Evolutionary conservation across 208 protist genomes (phyloP).

Genomic region (Trypanosoma conorhini): DNA sequence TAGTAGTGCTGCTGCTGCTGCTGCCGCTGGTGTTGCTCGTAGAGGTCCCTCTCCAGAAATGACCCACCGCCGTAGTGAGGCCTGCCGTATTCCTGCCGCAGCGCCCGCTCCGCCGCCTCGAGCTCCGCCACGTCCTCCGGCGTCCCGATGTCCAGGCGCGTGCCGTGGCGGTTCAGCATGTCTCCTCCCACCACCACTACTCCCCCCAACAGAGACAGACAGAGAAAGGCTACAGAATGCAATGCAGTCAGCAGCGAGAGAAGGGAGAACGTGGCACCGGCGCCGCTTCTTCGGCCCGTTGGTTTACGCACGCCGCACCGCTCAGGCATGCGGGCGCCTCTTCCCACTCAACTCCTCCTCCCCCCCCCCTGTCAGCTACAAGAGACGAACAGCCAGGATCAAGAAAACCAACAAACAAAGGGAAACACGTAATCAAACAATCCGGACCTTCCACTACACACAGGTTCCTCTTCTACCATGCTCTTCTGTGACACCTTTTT

Average conservation of each 20-base stretch:
- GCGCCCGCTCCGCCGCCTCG: conserved; percentile 45
- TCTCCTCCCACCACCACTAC: not conserved
- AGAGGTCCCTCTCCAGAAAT: conserved; percentile 5
- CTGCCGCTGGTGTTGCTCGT: conserved; percentile 8
- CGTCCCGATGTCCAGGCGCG: conserved; percentile 76
- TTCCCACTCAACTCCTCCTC: no score
- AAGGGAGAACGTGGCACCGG: not conserved
- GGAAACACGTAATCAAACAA: not conserved
- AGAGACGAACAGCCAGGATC: no score
- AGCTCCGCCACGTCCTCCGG: conserved; percentile 80
- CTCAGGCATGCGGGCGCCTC: no score
- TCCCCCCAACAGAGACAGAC: not conserved
- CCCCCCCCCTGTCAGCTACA: no score
- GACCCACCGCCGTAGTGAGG: conserved; percentile 2
- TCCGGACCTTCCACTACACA: not conserved
- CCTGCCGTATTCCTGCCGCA: conserved; percentile 12
- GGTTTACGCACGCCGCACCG: no score
- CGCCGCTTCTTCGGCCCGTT: no score
- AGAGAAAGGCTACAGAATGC: not conserved
- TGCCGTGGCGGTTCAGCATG: conserved; percentile 76
- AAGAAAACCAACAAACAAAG: not conserved
- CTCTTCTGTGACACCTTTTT: not conserved
- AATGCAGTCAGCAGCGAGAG: not conserved
- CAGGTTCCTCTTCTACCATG: not conserved
- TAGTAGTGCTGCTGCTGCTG: not conserved